Evolutionary conservation across 139 green algal genomes (phyloP).

Genomic region (Micractinium conductrix): DNA sequence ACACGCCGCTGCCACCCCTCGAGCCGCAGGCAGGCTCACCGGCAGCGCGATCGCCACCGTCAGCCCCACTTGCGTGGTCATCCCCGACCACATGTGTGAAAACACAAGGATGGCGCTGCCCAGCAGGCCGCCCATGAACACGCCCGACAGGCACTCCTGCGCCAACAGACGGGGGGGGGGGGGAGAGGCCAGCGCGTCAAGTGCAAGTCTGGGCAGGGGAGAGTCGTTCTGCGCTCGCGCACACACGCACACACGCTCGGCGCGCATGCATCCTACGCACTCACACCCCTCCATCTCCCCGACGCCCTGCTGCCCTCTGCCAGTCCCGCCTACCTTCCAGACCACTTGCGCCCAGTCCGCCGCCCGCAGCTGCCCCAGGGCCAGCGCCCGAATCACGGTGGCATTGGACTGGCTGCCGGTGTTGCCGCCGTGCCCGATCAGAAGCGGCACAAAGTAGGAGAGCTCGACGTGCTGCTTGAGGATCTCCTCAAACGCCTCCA

Average conservation of each 20-base stretch:
- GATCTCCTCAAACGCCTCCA: constrained; percentile 72
- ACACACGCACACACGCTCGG: too few species aligned
- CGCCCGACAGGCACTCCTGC: constrained; percentile 57
- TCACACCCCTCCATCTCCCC: neutral
- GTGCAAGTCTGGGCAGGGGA: too few species aligned
- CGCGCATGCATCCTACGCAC: too few species aligned
- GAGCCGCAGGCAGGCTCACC: constrained; percentile 39
- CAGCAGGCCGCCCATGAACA: constrained; percentile 62
- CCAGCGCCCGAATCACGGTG: constrained; percentile 69
- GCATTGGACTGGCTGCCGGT: constrained; percentile 73
- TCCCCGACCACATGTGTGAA: constrained; percentile 55
- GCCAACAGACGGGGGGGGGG: neutral
- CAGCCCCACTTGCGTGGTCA: constrained; percentile 55
- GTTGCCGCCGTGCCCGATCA: constrained; percentile 85
- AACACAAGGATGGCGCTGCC: constrained; percentile 61
- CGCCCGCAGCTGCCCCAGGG: constrained; percentile 56
- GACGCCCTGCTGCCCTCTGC: too few species aligned
- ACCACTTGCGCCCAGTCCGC: constrained; percentile 56
- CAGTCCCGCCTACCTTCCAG: constrained; percentile 36
- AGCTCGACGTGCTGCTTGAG: constrained; percentile 69
- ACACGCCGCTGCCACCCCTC: too few species aligned
- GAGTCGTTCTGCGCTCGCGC: too few species aligned
- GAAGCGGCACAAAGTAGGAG: constrained; percentile 75
- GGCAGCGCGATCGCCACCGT: constrained; percentile 67
- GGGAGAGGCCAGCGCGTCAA: too few species aligned